Evolutionary conservation across 805 yeast genomes (phyloP), one percentile per base, ranked within the genome.

Genomic region (Suhomyces canberraensis): DNA sequence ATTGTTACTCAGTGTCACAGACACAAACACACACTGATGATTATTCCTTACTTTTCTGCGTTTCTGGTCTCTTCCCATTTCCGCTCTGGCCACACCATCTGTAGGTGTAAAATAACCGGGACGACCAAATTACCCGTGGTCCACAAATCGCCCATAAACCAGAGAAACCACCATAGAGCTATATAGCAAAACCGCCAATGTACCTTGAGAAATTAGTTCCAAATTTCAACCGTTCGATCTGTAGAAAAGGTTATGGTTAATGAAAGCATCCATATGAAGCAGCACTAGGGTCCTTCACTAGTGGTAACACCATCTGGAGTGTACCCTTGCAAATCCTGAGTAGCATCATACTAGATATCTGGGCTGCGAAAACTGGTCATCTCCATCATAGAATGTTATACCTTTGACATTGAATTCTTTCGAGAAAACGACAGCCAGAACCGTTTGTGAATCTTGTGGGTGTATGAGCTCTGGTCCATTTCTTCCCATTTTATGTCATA

Each of bases 71-170:
- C n/a, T n/a, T n/a, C n/a, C n/a, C n/a, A n/a, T n/a, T n/a, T n/a
- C n/a, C n/a, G n/a, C n/a, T n/a, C n/a, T n/a, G n/a, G n/a, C n/a
- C 18, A 85, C 83, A 42, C 97, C 97, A 16, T 90, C 95, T 2
- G 96, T 79, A 3, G 91, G 71, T 4, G 95, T 87, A 64, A 78
- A 63, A 55, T 78, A 90, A 9, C 98, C 98, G 0, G 97, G 95
- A 50, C 97, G 78, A 17, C 85, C 46, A 90, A 69, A 54, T 90
- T 90, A 33, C 97, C 97, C 79, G 90, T 71, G 5, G 96, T 77
- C 97, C 97, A 90, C 44, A 87, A 51, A 71, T 96, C 1, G 98
- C 96, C 98, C 98, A 90, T 44, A 90, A 66, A 17, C 98, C 98
- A 3, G 83, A 69, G 21, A 82, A 72, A 35, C 77, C 68, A 52